phyloP scores from a whole-genome alignment of 192 early-diverging fungal species.

The Coemansia sp. region DNA sequence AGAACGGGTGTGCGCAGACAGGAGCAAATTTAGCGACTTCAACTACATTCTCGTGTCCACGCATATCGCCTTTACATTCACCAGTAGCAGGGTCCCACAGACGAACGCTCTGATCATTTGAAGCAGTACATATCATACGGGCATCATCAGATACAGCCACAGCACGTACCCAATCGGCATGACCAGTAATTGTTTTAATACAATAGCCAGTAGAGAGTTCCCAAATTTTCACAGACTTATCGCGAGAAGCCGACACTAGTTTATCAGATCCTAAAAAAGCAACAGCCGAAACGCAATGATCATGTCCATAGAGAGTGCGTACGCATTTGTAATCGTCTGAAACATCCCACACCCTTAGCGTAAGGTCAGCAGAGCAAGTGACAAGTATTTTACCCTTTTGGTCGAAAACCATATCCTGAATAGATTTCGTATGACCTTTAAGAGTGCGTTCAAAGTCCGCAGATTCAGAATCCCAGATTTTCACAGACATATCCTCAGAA shows the following conservation, averaged over 20 bases:
- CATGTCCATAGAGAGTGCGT: slow-evolving; percentile 86
- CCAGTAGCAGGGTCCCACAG: slow-evolving; percentile 76
- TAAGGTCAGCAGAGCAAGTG: slow-evolving; percentile 88
- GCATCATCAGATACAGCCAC: slow-evolving; percentile 72
- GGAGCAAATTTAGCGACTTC: slow-evolving; percentile 90
- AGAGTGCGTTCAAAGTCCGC: slow-evolving; percentile 90
- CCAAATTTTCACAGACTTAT: slow-evolving; percentile 91
- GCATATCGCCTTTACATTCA: slow-evolving; percentile 74
- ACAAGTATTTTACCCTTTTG: slow-evolving; percentile 80
- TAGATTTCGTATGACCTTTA: slow-evolving; percentile 94
- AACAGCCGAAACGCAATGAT: slow-evolving; percentile 88
- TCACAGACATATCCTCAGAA: slow-evolving; percentile 89
- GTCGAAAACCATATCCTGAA: slow-evolving; percentile 87
- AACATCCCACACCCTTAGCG: slow-evolving; percentile 91
- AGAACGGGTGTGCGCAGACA: slow-evolving; percentile 57
- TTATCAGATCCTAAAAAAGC: slow-evolving; percentile 77
- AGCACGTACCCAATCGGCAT: slow-evolving; percentile 85
- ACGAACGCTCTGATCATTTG: slow-evolving; percentile 87
- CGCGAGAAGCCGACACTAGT: slow-evolving; percentile 85
- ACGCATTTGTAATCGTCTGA: slow-evolving; percentile 79
- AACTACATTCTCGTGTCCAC: slow-evolving; percentile 94
- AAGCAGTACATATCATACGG: slow-evolving; percentile 68
- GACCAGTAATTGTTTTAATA: slow-evolving; percentile 74
- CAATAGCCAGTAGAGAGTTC: slow-evolving; percentile 78
- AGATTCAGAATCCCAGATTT: slow-evolving; percentile 92